Evolutionary conservation across 1,284 basidiomycete genomes (phyloP).

Genomic region (Neotropicomus parvogracilis): DNA sequence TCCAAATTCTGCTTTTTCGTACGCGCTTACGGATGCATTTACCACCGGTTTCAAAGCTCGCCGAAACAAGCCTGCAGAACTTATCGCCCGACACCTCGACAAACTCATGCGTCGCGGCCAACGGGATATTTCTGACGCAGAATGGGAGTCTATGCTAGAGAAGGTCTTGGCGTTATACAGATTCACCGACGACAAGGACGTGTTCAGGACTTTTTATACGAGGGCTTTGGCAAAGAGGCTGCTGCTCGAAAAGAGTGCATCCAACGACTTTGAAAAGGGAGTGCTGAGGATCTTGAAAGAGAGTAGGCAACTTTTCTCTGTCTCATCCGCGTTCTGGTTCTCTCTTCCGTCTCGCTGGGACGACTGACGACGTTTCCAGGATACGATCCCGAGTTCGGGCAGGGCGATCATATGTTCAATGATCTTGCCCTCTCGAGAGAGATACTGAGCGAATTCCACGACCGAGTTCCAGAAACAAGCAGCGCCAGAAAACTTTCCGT

Average conservation of each 20-base stretch:
- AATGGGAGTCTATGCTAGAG: constrained; percentile 71
- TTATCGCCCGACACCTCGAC: constrained; percentile 92
- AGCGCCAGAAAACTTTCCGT: constrained; percentile 49
- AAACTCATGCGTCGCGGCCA: constrained; percentile 84
- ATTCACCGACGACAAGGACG: constrained; percentile 88
- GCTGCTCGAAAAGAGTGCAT: constrained; percentile 82
- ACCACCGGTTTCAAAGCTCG: constrained; percentile 78
- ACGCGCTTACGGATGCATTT: constrained; percentile 74
- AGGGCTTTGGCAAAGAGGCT: constrained; percentile 86
- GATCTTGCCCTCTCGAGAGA: constrained; percentile 76
- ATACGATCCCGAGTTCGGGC: constrained; percentile 85
- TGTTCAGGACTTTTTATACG: constrained; percentile 94
- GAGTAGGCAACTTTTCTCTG: constrained; percentile 44
- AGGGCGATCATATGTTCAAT: constrained; percentile 89
- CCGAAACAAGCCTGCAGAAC: constrained; percentile 87
- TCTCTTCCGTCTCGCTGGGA: no score
- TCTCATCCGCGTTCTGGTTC: neutral
- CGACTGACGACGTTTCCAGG: constrained; percentile 40
- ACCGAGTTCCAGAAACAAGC: constrained; percentile 33
- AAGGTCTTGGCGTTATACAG: constrained; percentile 81
- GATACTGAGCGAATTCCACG: constrained; percentile 57
- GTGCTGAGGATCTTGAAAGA: constrained; percentile 89
- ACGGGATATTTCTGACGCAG: constrained; percentile 63
- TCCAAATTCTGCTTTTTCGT: constrained; percentile 52
- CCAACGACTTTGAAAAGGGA: constrained; percentile 86